Evolutionary conservation across 441 rosid genomes (phyloP).

Genomic region (Melastoma candidum): DNA sequence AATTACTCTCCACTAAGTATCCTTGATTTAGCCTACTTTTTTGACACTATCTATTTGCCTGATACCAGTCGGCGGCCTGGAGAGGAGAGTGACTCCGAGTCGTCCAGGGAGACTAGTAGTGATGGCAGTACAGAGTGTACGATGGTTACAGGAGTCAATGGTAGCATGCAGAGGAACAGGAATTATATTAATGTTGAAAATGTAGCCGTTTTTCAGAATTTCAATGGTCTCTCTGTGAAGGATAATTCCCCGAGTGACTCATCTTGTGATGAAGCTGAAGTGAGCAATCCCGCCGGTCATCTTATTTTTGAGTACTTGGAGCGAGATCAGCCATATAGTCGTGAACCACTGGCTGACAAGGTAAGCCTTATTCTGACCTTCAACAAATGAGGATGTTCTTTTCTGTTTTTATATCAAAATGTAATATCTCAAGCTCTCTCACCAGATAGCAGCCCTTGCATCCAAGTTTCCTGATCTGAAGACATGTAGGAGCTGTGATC

Average conservation of each 20-base stretch:
- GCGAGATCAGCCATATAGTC: slow-evolving; percentile 54
- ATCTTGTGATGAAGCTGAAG: slow-evolving; percentile 61
- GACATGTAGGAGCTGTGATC: slow-evolving; percentile 63
- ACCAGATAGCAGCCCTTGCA: slow-evolving; percentile 59
- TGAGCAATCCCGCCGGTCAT: slow-evolving; percentile 29
- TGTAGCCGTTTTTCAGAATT: slow-evolving; percentile 26
- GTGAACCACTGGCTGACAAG: slow-evolving; percentile 77
- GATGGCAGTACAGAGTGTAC: slow-evolving; percentile 34
- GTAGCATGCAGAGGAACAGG: slow-evolving; percentile 23
- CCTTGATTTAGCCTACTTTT: too few species aligned
- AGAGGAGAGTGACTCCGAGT: slow-evolving; percentile 22
- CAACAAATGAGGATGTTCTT: not conserved
- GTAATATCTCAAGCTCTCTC: slow-evolving; percentile 4
- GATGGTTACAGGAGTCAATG: slow-evolving; percentile 28
- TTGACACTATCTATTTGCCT: too few species aligned
- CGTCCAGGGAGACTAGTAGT: slow-evolving; percentile 21
- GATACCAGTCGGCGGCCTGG: slow-evolving; percentile 18
- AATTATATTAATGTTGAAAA: slow-evolving; percentile 23
- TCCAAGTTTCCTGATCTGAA: slow-evolving; percentile 48
- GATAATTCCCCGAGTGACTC: slow-evolving; percentile 33
- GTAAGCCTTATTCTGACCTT: slow-evolving; percentile 17
- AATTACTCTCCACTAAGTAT: too few species aligned
- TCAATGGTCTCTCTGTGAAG: slow-evolving; percentile 39
- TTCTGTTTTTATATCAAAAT: slow-evolving; percentile 4
- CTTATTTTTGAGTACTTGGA: slow-evolving; percentile 71